Conservation (phyloP, 2,329 filamentous ascomycete species). For the Claviceps sp. region DNA sequence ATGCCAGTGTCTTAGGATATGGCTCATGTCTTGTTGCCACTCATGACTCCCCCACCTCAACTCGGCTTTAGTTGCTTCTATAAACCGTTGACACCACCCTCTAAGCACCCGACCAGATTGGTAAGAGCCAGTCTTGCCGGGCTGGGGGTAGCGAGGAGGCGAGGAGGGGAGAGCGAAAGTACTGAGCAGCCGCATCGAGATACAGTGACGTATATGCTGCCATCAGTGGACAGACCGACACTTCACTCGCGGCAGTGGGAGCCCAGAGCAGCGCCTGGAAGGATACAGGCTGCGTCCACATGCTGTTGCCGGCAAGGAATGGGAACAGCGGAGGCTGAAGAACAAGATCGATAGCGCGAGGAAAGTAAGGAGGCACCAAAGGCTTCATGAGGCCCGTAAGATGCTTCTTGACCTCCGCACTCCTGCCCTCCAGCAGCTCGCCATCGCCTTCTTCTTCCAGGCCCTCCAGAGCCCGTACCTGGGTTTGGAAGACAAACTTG, state of each 20-base stretch:
- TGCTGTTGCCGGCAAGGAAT: constrained; percentile 57
- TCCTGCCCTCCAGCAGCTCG: constrained; percentile 80
- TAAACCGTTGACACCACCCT: constrained; percentile 65
- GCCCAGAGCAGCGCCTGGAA: constrained; percentile 62
- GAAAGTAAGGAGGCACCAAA: constrained; percentile 64
- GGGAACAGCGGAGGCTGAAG: constrained; percentile 75
- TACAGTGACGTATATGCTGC: constrained; percentile 64
- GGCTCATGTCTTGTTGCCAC: no score
- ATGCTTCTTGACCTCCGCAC: constrained; percentile 81
- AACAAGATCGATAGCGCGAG: constrained; percentile 78
- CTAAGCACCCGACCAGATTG: constrained; percentile 64
- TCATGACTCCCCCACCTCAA: constrained; percentile 22
- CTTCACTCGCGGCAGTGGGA: constrained; percentile 60
- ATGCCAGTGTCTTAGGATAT: no score
- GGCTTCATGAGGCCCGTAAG: constrained; percentile 80
- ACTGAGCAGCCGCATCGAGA: constrained; percentile 52
- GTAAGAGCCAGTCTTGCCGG: constrained; percentile 61
- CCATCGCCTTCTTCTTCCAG: constrained; percentile 93
- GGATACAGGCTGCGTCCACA: constrained; percentile 73
- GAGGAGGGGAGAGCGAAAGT: constrained; percentile 67
- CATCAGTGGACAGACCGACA: constrained; percentile 64
- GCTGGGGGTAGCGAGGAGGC: constrained; percentile 58
- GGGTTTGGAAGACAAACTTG: constrained; percentile 88
- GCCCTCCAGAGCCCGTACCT: constrained; percentile 80
- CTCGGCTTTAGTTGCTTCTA: no score